Conservation (phyloP, 2,329 filamentous ascomycete genomes). For the Pseudogymnoascus sp. region DNA sequence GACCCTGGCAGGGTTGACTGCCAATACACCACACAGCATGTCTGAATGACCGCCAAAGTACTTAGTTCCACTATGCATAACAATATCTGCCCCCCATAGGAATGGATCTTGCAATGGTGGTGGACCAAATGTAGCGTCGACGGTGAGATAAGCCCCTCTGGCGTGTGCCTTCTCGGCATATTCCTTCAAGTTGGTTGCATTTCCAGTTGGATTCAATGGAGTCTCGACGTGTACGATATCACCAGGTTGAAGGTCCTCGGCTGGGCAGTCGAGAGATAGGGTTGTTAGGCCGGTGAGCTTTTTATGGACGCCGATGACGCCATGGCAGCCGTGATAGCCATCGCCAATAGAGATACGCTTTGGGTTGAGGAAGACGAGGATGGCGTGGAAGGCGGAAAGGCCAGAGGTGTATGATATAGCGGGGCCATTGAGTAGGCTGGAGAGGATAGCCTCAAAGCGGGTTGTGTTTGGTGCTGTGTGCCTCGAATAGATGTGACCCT, state of each 20-base stretch:
- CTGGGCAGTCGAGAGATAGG: constrained; percentile 62
- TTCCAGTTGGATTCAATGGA: constrained; percentile 83
- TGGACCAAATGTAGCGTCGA: constrained; percentile 90
- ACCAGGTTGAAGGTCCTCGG: constrained; percentile 60
- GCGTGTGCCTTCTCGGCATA: constrained; percentile 68
- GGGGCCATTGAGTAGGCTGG: constrained; percentile 61
- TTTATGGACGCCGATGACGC: constrained; percentile 64
- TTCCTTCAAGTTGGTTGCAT: constrained; percentile 62
- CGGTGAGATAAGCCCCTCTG: constrained; percentile 66
- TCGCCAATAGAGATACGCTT: constrained; percentile 71
- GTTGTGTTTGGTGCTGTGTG: constrained; percentile 70
- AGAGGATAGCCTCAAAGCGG: constrained; percentile 77
- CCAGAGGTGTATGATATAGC: constrained; percentile 75
- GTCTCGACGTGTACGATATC: constrained; percentile 91
- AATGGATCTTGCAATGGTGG: constrained; percentile 87
- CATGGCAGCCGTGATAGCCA: constrained; percentile 92
- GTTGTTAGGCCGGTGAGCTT: constrained; percentile 69
- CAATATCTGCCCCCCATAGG: constrained; percentile 67
- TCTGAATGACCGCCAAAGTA: constrained; percentile 95
- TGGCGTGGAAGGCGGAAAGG: constrained; percentile 78
- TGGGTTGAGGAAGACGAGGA: constrained; percentile 78
- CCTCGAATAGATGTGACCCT: constrained; percentile 78
- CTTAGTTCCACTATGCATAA: constrained; percentile 93
- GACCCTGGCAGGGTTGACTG: constrained; percentile 46
- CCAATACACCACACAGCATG: constrained; percentile 79